A percentile compares a stretch with the other conserved stretches of the same genome.
Evolutionary conservation across 2,329 filamentous ascomycete species (phyloP).

Genomic region (Sarocladiaceae sp.): DNA sequence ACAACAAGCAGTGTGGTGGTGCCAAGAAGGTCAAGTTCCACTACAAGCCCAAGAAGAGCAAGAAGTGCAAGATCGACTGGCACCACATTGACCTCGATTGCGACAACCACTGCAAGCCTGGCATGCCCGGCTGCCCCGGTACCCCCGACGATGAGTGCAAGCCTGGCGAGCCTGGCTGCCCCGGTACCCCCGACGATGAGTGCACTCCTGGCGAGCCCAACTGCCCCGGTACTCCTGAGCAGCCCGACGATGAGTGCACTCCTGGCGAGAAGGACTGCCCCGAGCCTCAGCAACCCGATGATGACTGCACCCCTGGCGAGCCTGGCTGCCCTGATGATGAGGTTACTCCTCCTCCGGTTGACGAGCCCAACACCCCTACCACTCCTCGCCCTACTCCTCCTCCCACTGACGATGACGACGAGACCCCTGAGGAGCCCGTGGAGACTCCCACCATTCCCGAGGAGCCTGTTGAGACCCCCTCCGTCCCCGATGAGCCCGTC

Average conservation of each 20-base stretch:
- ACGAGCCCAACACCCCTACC: slow-evolving; percentile 2
- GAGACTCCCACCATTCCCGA: not conserved
- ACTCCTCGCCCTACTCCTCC: not conserved
- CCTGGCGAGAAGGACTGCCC: not conserved
- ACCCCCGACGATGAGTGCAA: slow-evolving; percentile 1
- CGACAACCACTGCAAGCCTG: slow-evolving; percentile 24
- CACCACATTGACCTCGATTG: slow-evolving; percentile 76
- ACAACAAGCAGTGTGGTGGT: slow-evolving; percentile 90
- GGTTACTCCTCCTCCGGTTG: slow-evolving; percentile 12
- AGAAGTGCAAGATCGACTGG: slow-evolving; percentile 66
- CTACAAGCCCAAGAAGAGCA: slow-evolving; percentile 51
- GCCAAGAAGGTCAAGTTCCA: slow-evolving; percentile 75
- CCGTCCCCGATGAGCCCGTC: slow-evolving; percentile 34
- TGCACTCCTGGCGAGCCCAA: not conserved
- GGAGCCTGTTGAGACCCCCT: slow-evolving; percentile 11
- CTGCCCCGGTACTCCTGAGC: not conserved
- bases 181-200: slow-evolving; percentile 13
- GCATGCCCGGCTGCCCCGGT: slow-evolving; percentile 8
- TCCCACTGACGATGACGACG: not conserved
- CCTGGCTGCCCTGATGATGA: not conserved
- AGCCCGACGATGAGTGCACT: not conserved
- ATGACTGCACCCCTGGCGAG: not conserved
- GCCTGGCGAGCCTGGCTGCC: slow-evolving; percentile 10
- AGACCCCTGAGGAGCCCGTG: slow-evolving; percentile 12
- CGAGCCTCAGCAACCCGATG: not conserved